These are phyloP conservation scores for Suaeda aralocaspica DNA, from an alignment of 148 eudicot genomes.

Conservation along the genomic window DNA sequence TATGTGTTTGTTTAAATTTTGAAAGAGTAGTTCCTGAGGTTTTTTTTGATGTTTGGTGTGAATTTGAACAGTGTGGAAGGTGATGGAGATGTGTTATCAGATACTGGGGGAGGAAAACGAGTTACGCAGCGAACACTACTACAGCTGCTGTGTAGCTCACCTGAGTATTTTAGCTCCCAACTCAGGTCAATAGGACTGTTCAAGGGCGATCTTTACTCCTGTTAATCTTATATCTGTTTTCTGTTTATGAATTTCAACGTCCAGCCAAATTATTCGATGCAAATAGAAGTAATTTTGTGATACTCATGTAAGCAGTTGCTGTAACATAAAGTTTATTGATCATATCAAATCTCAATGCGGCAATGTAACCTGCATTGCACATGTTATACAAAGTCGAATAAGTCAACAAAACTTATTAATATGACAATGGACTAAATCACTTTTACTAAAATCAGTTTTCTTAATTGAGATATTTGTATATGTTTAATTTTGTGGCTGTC, in stretches of 20 bases:
- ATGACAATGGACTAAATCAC: no score
- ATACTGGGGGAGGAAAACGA: conserved; percentile 68
- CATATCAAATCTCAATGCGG: no score
- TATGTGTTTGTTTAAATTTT: conserved; percentile 15
- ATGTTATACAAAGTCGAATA: no score
- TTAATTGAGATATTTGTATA: no score
- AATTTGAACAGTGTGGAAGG: conserved; percentile 76
- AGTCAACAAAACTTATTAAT: no score
- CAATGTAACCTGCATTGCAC: no score
- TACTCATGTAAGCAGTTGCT: no score
- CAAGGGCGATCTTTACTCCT: conserved; percentile 48
- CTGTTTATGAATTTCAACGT: background rate
- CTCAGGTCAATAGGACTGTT: conserved; percentile 70
- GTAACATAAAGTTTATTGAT: no score
- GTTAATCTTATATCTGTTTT: background rate
- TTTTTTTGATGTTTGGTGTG: conserved; percentile 1
- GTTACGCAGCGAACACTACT: conserved; percentile 82
- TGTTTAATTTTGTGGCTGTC: background rate
- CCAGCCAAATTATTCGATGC: background rate
- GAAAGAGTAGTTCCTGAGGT: background rate
- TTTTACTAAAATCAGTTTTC: no score
- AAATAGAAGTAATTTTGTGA: background rate
- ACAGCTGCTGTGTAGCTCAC: conserved; percentile 77
- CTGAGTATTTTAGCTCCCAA: conserved; percentile 81
- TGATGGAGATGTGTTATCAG: conserved; percentile 87